Evolutionary conservation across 306 rosid genomes (phyloP), one percentile per base, ranked within the genome.

Genomic region (Rosa multiflora): DNA sequence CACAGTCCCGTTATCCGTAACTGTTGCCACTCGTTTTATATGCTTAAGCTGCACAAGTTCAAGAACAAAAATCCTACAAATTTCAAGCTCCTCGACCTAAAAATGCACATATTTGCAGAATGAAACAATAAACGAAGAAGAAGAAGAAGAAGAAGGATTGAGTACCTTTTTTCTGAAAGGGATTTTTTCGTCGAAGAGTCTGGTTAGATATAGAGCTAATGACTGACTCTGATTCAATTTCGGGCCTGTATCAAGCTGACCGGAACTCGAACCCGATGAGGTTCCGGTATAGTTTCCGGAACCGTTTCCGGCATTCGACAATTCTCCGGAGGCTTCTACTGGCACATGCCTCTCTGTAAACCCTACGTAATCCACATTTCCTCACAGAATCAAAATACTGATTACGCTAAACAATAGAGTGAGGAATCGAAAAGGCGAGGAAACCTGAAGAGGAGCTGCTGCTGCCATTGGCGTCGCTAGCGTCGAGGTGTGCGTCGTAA

Each of bases 81-180:
- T 23, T 23, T 23, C 26, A 23, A 23, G 26, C 26, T 23, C 26
- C 26, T 23, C 26, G 0, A 23, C 26, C 26, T 23, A 23, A 23
- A 23, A 23, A 23, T 23, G 26, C 0, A 23, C 26, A 23, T 23
- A 23, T 23, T 23, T 23, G 42, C 40, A 7, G 29, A 23, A 29
- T 5, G 9, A 53, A 32, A 29, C 3, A 63, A 63, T 8, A 29
- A 29, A 26, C 17, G 2, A 20, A 20, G n/a, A 8, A 10, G n/a
- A 8, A 2, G 37, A 32, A 32, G 35, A 32, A 32, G 0, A 20
- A 21, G 20, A 21, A 20, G 12, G 4, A 32, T 79, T 63, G 68
- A 37, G 8, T 12, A 95, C 97, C 99, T 87, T 92, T 85, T 88
- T 88, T 92, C 85, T 92, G 73, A 66, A 55, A 52, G 96, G 86